Evolutionary conservation across 192 early-diverging fungal species (phyloP).

Genomic region (Rhizophagus prolifer): DNA sequence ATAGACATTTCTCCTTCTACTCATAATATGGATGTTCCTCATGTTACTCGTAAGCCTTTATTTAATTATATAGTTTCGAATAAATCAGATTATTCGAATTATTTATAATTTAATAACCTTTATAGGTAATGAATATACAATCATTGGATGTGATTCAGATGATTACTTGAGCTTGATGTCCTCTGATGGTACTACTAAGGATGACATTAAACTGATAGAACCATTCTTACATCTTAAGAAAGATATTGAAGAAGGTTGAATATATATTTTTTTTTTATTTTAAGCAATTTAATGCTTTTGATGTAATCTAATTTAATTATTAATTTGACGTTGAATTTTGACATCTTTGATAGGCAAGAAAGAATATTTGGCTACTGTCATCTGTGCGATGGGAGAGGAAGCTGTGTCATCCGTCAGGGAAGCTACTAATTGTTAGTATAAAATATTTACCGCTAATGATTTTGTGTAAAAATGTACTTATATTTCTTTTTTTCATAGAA

Average conservation of each 20-base stretch:
- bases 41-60: constrained; percentile 67
- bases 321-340: neutral
- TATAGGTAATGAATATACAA: constrained; percentile 62
- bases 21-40: constrained; percentile 99
- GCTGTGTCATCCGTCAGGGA: constrained; percentile 77
- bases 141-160: constrained; percentile 85
- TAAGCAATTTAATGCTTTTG: neutral
- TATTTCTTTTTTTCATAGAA: too few relatives aligned
- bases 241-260: constrained; percentile 72
- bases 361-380: constrained; percentile 84
- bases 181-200: constrained; percentile 79
- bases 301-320: neutral
- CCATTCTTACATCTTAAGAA: too few relatives aligned
- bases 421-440: constrained; percentile 49
- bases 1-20: constrained; percentile 97
- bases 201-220: constrained; percentile 78
- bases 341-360: constrained; percentile 49
- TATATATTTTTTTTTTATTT: constrained; percentile 33
- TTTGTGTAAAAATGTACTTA: too few relatives aligned
- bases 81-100: neutral
- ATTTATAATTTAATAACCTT: neutral
- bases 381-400: constrained; percentile 92
- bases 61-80: neutral
- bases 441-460: neutral
- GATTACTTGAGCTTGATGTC: constrained; percentile 89